Percentiles rank a stretch among this genome's conserved stretches.
phyloP scores from a whole-genome alignment of 352 stramenopile genomes.

The Pythium periplocum region DNA sequence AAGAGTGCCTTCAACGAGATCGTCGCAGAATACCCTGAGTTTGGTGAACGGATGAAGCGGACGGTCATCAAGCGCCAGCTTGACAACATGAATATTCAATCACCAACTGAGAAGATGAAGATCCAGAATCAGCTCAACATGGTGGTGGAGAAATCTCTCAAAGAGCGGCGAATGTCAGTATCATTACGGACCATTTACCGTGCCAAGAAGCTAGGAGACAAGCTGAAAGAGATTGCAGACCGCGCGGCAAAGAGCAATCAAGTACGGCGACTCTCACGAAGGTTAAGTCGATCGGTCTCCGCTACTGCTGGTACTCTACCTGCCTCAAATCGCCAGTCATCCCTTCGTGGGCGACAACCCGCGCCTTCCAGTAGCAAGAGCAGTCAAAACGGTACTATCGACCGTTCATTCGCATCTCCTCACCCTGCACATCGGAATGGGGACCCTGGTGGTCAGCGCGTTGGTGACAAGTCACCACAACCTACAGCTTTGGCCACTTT shows the following conservation, averaged over 20 bases:
- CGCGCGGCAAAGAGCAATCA: conserved; percentile 30
- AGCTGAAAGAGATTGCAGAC: conserved; percentile 80
- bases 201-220: conserved; percentile 74
- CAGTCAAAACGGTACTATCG: too few relatives aligned
- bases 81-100: conserved; percentile 84
- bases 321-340: too few relatives aligned
- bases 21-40: conserved; percentile 70
- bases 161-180: conserved; percentile 62
- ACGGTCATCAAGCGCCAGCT: conserved; percentile 78
- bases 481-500: too few relatives aligned
- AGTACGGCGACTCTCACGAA: conserved; percentile 18
- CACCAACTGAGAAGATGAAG: conserved; percentile 62
- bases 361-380: too few relatives aligned
- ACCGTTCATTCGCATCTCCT: too few relatives aligned
- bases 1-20: conserved; percentile 81
- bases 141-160: conserved; percentile 77
- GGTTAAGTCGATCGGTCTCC: conserved; percentile 1
- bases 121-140: conserved; percentile 72
- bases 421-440: too few relatives aligned
- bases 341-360: too few relatives aligned
- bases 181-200: conserved; percentile 73
- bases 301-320: neutral
- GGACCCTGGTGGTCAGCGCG: too few relatives aligned
- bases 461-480: too few relatives aligned
- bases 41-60: conserved; percentile 75